Evolutionary conservation across 78 protist species (phyloP).

Genomic region (Andalucia godoyi): DNA sequence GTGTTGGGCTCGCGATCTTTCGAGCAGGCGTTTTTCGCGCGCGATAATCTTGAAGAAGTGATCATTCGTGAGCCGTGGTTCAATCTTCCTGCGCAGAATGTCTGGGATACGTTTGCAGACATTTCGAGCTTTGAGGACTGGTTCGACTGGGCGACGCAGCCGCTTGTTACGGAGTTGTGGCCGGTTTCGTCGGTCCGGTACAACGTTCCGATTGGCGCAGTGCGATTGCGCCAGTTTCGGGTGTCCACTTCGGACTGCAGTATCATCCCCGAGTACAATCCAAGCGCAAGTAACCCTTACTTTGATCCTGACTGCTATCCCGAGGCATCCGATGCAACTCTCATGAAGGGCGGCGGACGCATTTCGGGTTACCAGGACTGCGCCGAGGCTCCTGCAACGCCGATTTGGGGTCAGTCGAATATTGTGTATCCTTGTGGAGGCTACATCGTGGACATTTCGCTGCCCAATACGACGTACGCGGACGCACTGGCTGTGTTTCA

Average conservation of each 20-base stretch:
- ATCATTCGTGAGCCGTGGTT: no score
- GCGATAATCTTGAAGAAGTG: background rate
- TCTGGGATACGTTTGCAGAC: background rate
- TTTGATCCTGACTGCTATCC: background rate
- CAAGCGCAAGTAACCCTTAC: background rate
- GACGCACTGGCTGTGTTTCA: background rate
- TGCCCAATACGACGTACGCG: background rate
- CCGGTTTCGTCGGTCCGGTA: background rate
- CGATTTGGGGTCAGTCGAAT: background rate
- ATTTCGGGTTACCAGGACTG: no score
- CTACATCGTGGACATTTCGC: background rate
- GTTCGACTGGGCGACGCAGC: background rate
- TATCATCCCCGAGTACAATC: background rate
- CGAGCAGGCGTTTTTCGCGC: background rate
- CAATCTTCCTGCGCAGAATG: background rate
- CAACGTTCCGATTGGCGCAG: slow-evolving; percentile 5
- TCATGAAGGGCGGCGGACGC: no score
- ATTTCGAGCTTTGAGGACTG: background rate
- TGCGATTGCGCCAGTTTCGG: background rate
- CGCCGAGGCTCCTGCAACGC: background rate
- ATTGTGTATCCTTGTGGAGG: background rate
- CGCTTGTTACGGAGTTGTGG: background rate
- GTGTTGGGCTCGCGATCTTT: background rate
- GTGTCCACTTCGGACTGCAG: background rate
- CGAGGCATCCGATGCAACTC: background rate